Evolutionary conservation across 257 asterid genomes (phyloP).

Genomic region (Solanum tacnaense): DNA sequence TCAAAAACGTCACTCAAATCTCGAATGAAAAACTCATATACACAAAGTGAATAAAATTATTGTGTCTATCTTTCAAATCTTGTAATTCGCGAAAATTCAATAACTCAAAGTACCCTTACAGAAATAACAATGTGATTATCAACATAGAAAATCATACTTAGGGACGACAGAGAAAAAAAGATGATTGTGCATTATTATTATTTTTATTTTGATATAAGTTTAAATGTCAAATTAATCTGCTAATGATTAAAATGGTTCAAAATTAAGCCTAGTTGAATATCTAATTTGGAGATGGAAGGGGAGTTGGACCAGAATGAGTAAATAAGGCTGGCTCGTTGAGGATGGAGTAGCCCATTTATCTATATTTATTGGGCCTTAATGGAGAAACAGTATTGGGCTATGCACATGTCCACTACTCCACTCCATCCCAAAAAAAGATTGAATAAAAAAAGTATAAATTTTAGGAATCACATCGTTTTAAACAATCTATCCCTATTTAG

Average conservation of each 20-base stretch:
- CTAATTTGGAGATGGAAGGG: neutral
- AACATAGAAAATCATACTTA: neutral
- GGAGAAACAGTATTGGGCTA: neutral
- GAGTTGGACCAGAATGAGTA: neutral
- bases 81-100: neutral
- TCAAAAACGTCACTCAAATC: neutral
- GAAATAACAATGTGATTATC: neutral
- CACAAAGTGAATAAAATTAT: neutral
- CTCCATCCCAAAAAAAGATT: neutral
- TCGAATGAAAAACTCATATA: neutral
- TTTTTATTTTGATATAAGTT: neutral
- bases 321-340: neutral
- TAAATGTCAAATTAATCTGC: neutral
- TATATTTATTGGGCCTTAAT: neutral
- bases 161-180: neutral
- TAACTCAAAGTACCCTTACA: neutral
- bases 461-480: too few species aligned
- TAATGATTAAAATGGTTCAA: neutral
- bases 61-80: neutral
- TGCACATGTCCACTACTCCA: neutral
- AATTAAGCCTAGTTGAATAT: neutral
- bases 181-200: neutral
- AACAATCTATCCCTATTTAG: too few species aligned
- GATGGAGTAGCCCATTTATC: neutral
- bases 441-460: too few species aligned